Evolutionary conservation across 352 stramenopile species (phyloP), one percentile per base, ranked within the genome.

Genomic region (Pythium apleroticum): DNA sequence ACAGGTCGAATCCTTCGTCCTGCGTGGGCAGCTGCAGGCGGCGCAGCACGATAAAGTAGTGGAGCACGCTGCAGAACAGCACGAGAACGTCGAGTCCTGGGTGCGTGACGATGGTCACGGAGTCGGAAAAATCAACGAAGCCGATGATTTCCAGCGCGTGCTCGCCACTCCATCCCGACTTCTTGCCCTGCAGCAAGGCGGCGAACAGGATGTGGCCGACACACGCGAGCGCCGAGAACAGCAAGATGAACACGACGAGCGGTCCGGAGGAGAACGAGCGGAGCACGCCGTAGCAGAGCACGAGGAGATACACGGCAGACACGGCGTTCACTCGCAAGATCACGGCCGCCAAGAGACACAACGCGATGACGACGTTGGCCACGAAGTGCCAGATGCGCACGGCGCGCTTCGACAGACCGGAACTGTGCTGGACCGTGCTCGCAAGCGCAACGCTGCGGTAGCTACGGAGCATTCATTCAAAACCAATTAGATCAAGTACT

Each of bases 241-340:
- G 46, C 14, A 91, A 62, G 39, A 75, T 88, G 19, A 78, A 31
- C 1, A 80, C 52, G n/a, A 80, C 76, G 4, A 90, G 43, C 19
- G 43, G 31, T 4, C 64, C 67, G 12, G 83, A 92, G 60, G 86
- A 70, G 62, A 95, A 90, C 27, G 83, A 89, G 25, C 76, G 67
- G 49, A 91, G 54, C 27, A 84, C 72, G 14, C 84, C 83, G 33
- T 74, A 84, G 60, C 77, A 91, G 49, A 90, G 84, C 9, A 84
- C 71, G 28, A 90, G 65, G 61, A 91, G 76, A 72, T 93, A 93
- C 63, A 78, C 71, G 17, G 85, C 69, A 30, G 81, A 91, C 63
- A 93, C 70, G 57, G 81, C 52, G 58, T 80, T 90, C 24, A 76
- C 79, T 15, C 82, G 80, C 41, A 68, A 52, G 14, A 69, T 73